Conservation (phyloP, 805 yeast species). For the Middelhovenomyces tepae region DNA sequence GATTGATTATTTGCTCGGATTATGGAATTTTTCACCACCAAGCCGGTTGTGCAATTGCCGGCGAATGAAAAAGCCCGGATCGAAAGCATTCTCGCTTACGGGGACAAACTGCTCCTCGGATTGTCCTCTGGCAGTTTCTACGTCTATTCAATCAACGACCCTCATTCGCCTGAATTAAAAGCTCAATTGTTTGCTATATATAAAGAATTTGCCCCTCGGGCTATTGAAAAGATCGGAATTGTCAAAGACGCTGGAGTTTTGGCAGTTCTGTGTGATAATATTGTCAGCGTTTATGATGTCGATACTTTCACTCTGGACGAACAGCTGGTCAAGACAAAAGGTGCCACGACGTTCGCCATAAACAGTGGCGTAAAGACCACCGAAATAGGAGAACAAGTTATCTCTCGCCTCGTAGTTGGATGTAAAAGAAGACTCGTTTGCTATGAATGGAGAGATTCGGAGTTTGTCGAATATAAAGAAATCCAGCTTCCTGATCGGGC, state of each 20-base stretch:
- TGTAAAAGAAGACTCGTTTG: conserved; percentile 16
- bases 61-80: conserved; percentile 5
- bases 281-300: conserved; percentile 27
- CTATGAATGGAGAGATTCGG: conserved; percentile 24
- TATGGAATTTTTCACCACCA: too few species aligned
- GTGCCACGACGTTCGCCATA: conserved; percentile 24
- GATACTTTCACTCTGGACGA: conserved; percentile 26
- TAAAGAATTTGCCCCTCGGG: conserved; percentile 15
- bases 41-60: too few species aligned
- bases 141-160: conserved; percentile 19
- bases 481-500: conserved; percentile 24
- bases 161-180: conserved; percentile 12
- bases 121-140: conserved; percentile 21
- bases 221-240: conserved; percentile 28
- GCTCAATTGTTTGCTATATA: conserved; percentile 13
- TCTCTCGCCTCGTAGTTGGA: conserved; percentile 24
- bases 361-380: conserved; percentile 11
- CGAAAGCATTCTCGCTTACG: conserved; percentile 15
- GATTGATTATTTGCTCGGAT: too few species aligned
- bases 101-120: conserved; percentile 23
- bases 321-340: conserved; percentile 27
- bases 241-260: conserved; percentile 27
- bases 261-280: conserved; percentile 24
- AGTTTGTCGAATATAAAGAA: conserved; percentile 22
- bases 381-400: conserved; percentile 9